A percentile compares a stretch with the other conserved stretches of the same genome.
phyloP scores from a whole-genome alignment of 352 stramenopile genomes.

The Phytopythium mirpurense region DNA sequence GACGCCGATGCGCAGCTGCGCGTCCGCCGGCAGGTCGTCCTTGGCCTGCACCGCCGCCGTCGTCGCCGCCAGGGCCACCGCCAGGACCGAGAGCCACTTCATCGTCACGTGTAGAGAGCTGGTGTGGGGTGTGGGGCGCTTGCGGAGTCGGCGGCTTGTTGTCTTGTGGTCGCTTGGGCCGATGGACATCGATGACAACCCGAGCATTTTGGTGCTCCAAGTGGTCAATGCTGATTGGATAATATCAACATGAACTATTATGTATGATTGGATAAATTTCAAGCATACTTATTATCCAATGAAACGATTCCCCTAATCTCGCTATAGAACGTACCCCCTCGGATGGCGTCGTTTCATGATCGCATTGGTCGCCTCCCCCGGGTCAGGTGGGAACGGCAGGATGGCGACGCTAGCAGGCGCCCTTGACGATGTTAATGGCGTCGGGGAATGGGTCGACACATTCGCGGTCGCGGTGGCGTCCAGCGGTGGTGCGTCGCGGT shows the following conservation, averaged over 20 bases:
- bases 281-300: background rate
- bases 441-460: background rate
- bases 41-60: slow-evolving; percentile 44
- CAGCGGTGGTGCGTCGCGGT: background rate
- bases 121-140: too few species aligned
- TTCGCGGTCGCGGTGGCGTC: background rate
- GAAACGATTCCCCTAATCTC: too few species aligned
- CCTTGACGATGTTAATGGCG: background rate
- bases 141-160: too few species aligned
- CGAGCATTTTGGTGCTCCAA: too few species aligned
- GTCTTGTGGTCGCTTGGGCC: too few species aligned
- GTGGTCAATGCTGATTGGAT: background rate
- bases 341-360: too few species aligned
- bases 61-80: slow-evolving; percentile 30
- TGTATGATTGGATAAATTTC: background rate
- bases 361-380: too few species aligned
- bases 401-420: background rate
- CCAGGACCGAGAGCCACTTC: slow-evolving; percentile 34
- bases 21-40: slow-evolving; percentile 62
- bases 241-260: background rate
- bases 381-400: too few species aligned
- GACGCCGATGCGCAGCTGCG: slow-evolving; percentile 69
- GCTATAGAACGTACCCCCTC: too few species aligned
- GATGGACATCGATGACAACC: too few species aligned
- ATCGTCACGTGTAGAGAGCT: slow-evolving; percentile 19